phyloP scores from a whole-genome alignment of 371 early-diverging fungal genomes.

The Apophysomyces ossiformis region DNA sequence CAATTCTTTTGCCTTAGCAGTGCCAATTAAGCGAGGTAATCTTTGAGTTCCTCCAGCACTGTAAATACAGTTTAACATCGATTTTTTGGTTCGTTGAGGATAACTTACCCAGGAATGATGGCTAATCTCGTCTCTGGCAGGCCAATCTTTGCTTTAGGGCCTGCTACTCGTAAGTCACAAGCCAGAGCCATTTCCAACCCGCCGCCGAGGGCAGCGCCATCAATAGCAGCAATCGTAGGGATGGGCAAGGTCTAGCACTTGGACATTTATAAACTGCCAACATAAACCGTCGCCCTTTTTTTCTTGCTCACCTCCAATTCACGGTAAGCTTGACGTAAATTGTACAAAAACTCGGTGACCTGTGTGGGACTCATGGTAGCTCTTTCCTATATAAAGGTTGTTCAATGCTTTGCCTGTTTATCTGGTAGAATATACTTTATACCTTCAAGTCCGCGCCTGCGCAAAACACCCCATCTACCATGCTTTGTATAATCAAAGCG shows the following conservation, averaged over 20 bases:
- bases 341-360: slow-evolving; percentile 84
- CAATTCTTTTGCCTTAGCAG: slow-evolving; percentile 90
- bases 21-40: slow-evolving; percentile 86
- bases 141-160: slow-evolving; percentile 81
- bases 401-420: not conserved
- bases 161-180: slow-evolving; percentile 90
- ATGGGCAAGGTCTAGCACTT: slow-evolving; percentile 73
- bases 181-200: slow-evolving; percentile 94
- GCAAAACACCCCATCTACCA: slow-evolving; percentile 89
- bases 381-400: slow-evolving; percentile 70
- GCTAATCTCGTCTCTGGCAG: slow-evolving; percentile 95
- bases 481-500: slow-evolving; percentile 84
- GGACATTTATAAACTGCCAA: not conserved
- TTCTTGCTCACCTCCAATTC: slow-evolving; percentile 73
- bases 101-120: slow-evolving; percentile 91
- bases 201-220: slow-evolving; percentile 96
- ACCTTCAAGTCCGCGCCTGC: slow-evolving; percentile 97
- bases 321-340: slow-evolving; percentile 77
- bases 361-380: slow-evolving; percentile 82
- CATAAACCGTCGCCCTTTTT: not conserved
- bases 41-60: slow-evolving; percentile 98
- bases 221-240: slow-evolving; percentile 95
- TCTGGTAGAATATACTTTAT: slow-evolving; percentile 3
- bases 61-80: slow-evolving; percentile 10
- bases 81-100: too few species aligned